Base-by-base conservation (phyloP, 108 stramenopile species). In the Nannochloropsis granulata region DNA sequence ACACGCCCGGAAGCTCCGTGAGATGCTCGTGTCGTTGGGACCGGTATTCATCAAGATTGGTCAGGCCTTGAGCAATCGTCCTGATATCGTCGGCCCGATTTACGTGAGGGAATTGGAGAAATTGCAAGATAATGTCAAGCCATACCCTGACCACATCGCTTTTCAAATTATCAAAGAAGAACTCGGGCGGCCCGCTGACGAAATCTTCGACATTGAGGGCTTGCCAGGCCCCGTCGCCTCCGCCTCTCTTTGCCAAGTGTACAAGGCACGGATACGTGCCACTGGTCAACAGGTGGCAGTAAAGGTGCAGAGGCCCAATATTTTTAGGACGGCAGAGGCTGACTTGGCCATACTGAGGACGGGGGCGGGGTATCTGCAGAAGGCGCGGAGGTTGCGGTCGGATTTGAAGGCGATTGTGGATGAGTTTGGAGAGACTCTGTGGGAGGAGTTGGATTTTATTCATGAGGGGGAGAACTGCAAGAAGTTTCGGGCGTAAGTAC, bases 41-140 rank as follows among this genome's bases (percentile, higher is more conserved):
- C 90, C 90, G 43, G 79, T 83, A 44, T 89, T 91, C 83, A 85
- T 92, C 21, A 90, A 91, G 78, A 91, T 98, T 79, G 97, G 97
- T n/a, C 97, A 98, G 89, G 93, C 94, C 12, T 89, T 98, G 14
- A 94, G 94, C 2, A 97, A 95, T 44, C 93, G 97, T 13, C 95
- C 97, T 12, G 97, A 98, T 86, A 82, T 98, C 34, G 86, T 98
- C 24, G 89, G 90, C 44, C 94, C 94, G 21, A 93, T 93, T 19
- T 96, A 96, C 86, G 90, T 93, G 12, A 86, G 91, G 12, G 96
- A 95, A 82, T 86, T 98, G 78, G 88, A 90, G 80, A 88, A 92
- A 12, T 82, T 98, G 88, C 96, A 97, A 85, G 97, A 98, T 90
- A 92, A 93, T 82, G 94, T 96, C 16, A 94, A 94, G 12, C 91